Conservation (phyloP, 768 basidiomycete species). For the Pleurotus eryngii region DNA sequence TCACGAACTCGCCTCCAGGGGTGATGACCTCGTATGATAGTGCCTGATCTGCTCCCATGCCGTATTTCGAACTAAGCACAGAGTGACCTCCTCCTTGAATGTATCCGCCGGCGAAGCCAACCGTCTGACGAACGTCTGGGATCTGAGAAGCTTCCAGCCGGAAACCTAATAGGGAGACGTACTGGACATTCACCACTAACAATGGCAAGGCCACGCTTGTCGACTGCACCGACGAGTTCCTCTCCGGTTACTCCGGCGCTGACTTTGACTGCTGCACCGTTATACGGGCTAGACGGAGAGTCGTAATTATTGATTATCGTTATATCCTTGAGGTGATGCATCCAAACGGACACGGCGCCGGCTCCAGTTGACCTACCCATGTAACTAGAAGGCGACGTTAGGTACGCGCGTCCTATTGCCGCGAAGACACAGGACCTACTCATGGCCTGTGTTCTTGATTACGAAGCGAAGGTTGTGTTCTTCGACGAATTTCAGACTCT, state of each 20-base stretch:
- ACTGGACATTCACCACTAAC: not conserved
- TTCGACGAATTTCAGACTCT: constrained; percentile 32
- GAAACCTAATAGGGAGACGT: constrained; percentile 7
- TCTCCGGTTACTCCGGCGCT: constrained; percentile 27
- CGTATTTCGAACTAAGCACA: constrained; percentile 21
- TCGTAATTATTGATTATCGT: constrained; percentile 23
- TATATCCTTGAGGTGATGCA: constrained; percentile 32
- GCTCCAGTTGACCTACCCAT: constrained; percentile 42
- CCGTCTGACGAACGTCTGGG: constrained; percentile 21
- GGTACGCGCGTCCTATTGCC: not conserved
- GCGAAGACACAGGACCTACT: constrained; percentile 10
- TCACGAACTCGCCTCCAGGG: constrained; percentile 29
- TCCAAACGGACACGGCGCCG: constrained; percentile 38
- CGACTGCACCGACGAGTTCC: constrained; percentile 13
- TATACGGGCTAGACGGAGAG: not conserved
- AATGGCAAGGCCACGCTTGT: not conserved
- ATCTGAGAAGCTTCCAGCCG: constrained; percentile 10
- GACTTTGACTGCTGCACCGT: constrained; percentile 21
- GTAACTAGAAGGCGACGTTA: constrained; percentile 32
- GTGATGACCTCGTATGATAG: constrained; percentile 38
- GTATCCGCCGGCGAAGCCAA: constrained; percentile 29
- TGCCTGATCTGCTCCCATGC: constrained; percentile 22
- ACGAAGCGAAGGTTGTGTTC: constrained; percentile 33
- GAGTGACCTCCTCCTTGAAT: constrained; percentile 33
- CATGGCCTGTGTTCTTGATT: constrained; percentile 33